Evolutionary conservation across 768 basidiomycete genomes (phyloP).

Genomic region (Cystofilobasidium capitatum): DNA sequence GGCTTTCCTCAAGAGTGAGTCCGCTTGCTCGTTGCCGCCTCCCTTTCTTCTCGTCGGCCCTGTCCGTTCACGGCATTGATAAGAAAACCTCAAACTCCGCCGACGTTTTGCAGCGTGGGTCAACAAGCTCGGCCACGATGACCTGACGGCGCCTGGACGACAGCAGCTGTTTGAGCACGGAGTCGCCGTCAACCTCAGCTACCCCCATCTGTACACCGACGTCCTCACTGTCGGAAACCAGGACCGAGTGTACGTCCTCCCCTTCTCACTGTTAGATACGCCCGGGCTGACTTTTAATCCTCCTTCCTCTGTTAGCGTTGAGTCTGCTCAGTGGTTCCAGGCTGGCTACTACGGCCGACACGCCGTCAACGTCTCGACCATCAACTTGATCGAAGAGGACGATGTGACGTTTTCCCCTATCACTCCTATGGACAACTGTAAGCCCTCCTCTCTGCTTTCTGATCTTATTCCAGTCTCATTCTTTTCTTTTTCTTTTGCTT

Average conservation of each 20-base stretch:
- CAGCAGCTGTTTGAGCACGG: conserved; percentile 43
- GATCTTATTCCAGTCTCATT: not conserved
- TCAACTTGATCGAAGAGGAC: conserved; percentile 40
- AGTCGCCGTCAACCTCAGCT: conserved; percentile 38
- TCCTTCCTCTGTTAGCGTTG: conserved; percentile 38
- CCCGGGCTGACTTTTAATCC: conserved; percentile 30
- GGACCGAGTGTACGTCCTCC: conserved; percentile 35
- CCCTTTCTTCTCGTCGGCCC: not conserved
- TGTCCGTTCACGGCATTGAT: no score
- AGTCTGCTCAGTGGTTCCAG: conserved; percentile 44
- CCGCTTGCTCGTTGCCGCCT: conserved; percentile 15
- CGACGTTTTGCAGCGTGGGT: conserved; percentile 20
- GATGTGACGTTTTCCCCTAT: conserved; percentile 20
- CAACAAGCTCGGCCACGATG: conserved; percentile 38
- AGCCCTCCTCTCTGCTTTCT: not conserved
- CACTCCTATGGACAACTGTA: conserved; percentile 4
- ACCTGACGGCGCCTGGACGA: conserved; percentile 42
- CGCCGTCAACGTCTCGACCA: conserved; percentile 35
- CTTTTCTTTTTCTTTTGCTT: not conserved
- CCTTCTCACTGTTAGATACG: conserved; percentile 29
- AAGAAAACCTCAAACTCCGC: no score
- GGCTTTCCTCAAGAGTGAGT: conserved; percentile 42
- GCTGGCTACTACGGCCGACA: conserved; percentile 41
- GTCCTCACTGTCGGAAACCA: conserved; percentile 38
- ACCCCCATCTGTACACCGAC: conserved; percentile 35